Conservation (phyloP, 2,329 filamentous ascomycete genomes). For the Tolypocladium amazonense region DNA sequence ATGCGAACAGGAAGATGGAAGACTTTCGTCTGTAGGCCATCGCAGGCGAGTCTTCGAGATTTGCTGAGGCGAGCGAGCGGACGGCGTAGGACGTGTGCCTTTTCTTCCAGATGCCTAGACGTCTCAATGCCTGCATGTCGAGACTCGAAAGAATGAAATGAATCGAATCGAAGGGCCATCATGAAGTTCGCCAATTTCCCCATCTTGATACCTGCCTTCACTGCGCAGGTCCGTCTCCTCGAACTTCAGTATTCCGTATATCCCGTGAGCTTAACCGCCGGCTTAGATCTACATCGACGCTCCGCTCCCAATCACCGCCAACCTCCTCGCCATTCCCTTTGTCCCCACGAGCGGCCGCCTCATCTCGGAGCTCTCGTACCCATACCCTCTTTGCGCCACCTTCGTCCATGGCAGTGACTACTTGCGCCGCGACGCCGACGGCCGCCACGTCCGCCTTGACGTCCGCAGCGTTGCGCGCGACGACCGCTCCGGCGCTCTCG, state of each 20-base stretch:
- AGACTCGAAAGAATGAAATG: neutral
- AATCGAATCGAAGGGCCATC: neutral
- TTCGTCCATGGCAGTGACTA: slow-evolving; percentile 29
- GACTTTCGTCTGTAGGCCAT: neutral
- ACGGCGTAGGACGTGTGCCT: neutral
- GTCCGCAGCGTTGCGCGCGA: slow-evolving; percentile 24
- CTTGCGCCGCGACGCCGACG: slow-evolving; percentile 26
- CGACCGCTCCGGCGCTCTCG: slow-evolving; percentile 13
- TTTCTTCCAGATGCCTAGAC: neutral
- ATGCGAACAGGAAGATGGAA: neutral
- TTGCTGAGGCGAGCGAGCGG: neutral
- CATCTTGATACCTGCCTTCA: neutral
- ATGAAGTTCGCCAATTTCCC: neutral
- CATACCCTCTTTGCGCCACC: slow-evolving; percentile 22
- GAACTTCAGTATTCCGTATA: neutral
- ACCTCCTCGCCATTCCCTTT: slow-evolving; percentile 23
- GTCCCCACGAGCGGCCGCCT: slow-evolving; percentile 18
- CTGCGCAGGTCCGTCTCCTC: neutral
- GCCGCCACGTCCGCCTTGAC: slow-evolving; percentile 24
- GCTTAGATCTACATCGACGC: slow-evolving; percentile 13
- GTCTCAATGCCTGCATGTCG: neutral
- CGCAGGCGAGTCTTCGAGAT: neutral
- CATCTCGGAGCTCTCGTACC: slow-evolving; percentile 23
- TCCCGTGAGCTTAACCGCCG: neutral
- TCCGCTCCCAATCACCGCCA: slow-evolving; percentile 19